Evolutionary conservation across 2,329 filamentous ascomycete species (phyloP), one percentile per base, ranked within the genome.

Genomic region (Sporothrix brasiliensis): DNA sequence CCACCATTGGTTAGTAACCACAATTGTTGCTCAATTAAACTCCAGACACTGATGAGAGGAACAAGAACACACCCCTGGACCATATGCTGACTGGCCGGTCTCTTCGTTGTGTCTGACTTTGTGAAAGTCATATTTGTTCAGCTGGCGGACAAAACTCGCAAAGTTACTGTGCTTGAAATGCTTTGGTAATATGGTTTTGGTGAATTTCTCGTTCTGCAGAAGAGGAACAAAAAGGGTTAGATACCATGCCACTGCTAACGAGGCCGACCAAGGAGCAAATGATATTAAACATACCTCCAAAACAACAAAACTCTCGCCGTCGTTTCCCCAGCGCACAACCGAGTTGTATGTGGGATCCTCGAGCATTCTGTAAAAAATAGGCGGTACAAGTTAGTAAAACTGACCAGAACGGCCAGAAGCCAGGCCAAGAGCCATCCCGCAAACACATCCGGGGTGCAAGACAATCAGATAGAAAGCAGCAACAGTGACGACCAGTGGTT

Each of bases 161-260:
- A 97, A 97, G 80, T 97, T 97, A 86, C 93, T 97, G 82, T 98
- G 95, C 81, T 99, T 99, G 85, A 99, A 99, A 77, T 98, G 93
- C 79, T 98, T 97, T 2, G 95, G 95, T 19, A 99, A 88, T 76
- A 99, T 97, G 52, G 92, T 91, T 79, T 97, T 97, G 27, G 95
- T 98, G 78, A 99, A 99, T 80, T 97, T 97, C 80, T 98, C 94
- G 80, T 96, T 97, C 94, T 97, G 79, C 34, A 24, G 71, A 7
- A 77, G 72, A 77, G 75, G 69, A 61, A 54, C 9, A 14, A 60
- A 41, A 4, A 41, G 13, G 2, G 68, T 50, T 66, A 56, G 58
- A 21, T n/a, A 27, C 39, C 56, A 44, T 5, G 34, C 61, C 47
- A 21, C 21, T 11, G 11, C 10, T 63, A 34, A n/a, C 30, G 27